These are phyloP conservation scores for Cyberlindnera petersonii DNA, from an alignment of 805 yeast genomes.

Conservation along the genomic window DNA sequence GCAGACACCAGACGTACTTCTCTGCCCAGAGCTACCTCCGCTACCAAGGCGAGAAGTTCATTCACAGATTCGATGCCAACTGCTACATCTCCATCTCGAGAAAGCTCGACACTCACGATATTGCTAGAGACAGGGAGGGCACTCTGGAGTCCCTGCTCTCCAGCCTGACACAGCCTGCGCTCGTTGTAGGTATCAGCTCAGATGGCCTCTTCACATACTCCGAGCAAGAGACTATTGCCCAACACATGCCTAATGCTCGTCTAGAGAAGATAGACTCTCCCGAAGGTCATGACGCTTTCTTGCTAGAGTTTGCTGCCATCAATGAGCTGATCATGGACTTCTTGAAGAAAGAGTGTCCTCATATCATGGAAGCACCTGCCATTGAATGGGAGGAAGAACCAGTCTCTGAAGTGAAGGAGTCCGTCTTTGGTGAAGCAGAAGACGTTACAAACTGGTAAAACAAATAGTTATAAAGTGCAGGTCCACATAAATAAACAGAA, in stretches of 20 bases:
- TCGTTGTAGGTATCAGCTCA: constrained; percentile 83
- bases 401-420: constrained; percentile 44
- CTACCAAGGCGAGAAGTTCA: constrained; percentile 90
- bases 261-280: constrained; percentile 79
- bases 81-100: constrained; percentile 93
- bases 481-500: neutral
- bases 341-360: constrained; percentile 52
- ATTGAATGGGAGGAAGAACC: constrained; percentile 43
- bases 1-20: constrained; percentile 54
- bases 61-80: constrained; percentile 89
- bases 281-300: constrained; percentile 97
- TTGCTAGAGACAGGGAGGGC: constrained; percentile 69
- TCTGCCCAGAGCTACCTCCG: constrained; percentile 94
- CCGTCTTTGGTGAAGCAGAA: constrained; percentile 91
- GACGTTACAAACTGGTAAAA: constrained; percentile 86
- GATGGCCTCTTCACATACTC: constrained; percentile 91
- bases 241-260: constrained; percentile 62
- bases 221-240: constrained; percentile 84
- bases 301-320: constrained; percentile 82
- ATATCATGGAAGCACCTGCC: constrained; percentile 47
- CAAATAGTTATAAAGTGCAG: no score
- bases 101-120: constrained; percentile 92
- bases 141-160: constrained; percentile 45
- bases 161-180: constrained; percentile 65
- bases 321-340: constrained; percentile 68